Base-by-base conservation (phyloP, 2,329 filamentous ascomycete species). In the Penicillium sp. region DNA sequence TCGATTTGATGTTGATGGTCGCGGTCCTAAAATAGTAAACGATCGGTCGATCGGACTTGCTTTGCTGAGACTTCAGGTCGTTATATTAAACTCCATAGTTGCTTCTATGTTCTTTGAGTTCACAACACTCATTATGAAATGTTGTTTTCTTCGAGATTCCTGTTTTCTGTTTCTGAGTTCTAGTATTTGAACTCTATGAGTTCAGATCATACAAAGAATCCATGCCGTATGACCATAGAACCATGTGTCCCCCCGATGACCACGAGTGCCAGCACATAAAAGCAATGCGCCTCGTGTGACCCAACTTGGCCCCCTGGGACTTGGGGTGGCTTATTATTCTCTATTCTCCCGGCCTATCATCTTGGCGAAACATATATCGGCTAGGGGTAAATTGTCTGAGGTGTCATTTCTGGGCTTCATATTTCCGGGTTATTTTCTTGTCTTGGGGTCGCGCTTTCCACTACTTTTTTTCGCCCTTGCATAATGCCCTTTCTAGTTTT, bases 231-330 rank as follows among this genome's bases (percentile, higher is more conserved):
- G 8, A 7, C 4, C 17, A 31, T 6, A 3, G 6, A 33, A 29
- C 39, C 50, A 53, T 53, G 41, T 49, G 35, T 33, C 10, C 12
- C 12, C 13, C 23, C 3, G 8, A 31, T 29, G 38, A 29, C 9
- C 50, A 33, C 29, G 51, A 33, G 47, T 50, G 54, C 42, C 49
- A 53, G 17, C 54, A 48, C 49, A 51, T 38, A 31, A 21, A 45
- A 41, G 27, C 49, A 49, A 57, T 45, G 48, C 12, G 39, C 35
- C 27, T 53, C 25, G 41, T 39, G 29, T 41, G 29, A 42, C 49
- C 25, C 23, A 19, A 29, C 36, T 33, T 21, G 9, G 27, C 19
- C 36, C 27, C 36, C 19, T 15, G 43, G 41, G 8, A 15, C 39
- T 6, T 29, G 31, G 38, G 21, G 43, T 27, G 27, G 39, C 38